These are phyloP conservation scores for Pholiota microspora DNA, from an alignment of 768 basidiomycete genomes.

Conservation along the genomic window DNA sequence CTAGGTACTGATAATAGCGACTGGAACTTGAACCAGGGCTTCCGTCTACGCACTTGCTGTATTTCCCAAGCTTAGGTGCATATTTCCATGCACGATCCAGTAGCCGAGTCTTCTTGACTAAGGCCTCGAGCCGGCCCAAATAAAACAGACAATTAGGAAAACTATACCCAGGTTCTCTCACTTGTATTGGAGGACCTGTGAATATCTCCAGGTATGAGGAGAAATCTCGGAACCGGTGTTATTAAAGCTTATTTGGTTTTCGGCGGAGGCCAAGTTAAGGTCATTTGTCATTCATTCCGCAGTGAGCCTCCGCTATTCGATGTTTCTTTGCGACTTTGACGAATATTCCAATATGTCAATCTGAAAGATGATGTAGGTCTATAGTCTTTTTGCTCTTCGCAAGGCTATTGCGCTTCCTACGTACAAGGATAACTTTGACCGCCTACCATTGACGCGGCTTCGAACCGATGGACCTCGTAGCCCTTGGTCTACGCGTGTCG, in stretches of 20 bases:
- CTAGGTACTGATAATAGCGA: background rate
- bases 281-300: background rate
- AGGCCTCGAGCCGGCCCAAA: conserved; percentile 11
- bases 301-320: background rate
- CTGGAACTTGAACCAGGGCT: background rate
- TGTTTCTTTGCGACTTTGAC: background rate
- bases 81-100: background rate
- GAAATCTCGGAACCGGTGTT: conserved; percentile 15
- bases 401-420: background rate
- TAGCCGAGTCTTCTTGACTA: conserved; percentile 5
- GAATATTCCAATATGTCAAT: background rate
- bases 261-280: background rate
- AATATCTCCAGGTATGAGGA: conserved; percentile 8
- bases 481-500: background rate
- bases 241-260: conserved; percentile 4
- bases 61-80: background rate
- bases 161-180: conserved; percentile 14
- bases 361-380: background rate
- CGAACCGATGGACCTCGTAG: background rate
- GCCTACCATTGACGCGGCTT: background rate
- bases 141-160: conserved; percentile 10
- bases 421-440: background rate
- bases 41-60: background rate
- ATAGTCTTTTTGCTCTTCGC: background rate
- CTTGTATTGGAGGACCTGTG: conserved; percentile 13